Percentiles rank a stretch among this genome's conserved stretches.
phyloP scores from a whole-genome alignment of 2,329 filamentous ascomycete genomes.

The Hirsutella thompsonii region DNA sequence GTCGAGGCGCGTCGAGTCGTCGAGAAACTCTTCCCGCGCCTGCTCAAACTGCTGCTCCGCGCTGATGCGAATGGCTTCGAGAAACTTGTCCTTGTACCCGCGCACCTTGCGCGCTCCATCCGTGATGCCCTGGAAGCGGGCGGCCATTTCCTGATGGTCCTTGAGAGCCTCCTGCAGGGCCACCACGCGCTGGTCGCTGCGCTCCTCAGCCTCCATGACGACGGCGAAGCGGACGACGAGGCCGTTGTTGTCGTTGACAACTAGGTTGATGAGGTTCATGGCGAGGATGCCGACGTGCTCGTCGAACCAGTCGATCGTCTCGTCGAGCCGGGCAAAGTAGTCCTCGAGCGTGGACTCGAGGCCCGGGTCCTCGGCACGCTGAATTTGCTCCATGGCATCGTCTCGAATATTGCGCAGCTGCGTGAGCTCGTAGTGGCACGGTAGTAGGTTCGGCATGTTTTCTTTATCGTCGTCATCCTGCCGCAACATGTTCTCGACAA shows the following conservation, averaged over 20 bases:
- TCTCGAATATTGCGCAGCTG: conserved; percentile 87
- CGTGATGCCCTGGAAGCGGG: conserved; percentile 88
- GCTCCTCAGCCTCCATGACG: conserved; percentile 91
- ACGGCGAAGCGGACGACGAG: conserved; percentile 85
- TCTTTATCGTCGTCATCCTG: conserved; percentile 78
- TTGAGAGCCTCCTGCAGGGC: conserved; percentile 89
- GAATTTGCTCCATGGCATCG: conserved; percentile 93
- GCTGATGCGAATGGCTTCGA: conserved; percentile 63
- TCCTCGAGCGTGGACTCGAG: conserved; percentile 76
- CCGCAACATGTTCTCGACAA: conserved; percentile 64
- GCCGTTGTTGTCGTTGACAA: conserved; percentile 76
- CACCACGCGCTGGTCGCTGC: conserved; percentile 82
- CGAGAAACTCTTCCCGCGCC: conserved; percentile 62
- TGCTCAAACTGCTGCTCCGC: conserved; percentile 63
- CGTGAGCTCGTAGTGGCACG: conserved; percentile 84
- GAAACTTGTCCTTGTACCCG: conserved; percentile 94
- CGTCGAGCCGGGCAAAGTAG: conserved; percentile 77
- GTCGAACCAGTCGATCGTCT: conserved; percentile 88
- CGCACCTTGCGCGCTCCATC: conserved; percentile 83
- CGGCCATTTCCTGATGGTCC: conserved; percentile 89
- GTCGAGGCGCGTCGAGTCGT: conserved; percentile 70
- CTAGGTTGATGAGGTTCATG: conserved; percentile 76
- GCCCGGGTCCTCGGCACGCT: conserved; percentile 57
- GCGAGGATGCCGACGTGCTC: conserved; percentile 84
- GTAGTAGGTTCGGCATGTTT: conserved; percentile 82